A percentile compares a stretch with the other conserved stretches of the same genome.
These are phyloP conservation scores for Tetraselmis chui DNA, from an alignment of 139 green algal genomes.

Conservation along the genomic window DNA sequence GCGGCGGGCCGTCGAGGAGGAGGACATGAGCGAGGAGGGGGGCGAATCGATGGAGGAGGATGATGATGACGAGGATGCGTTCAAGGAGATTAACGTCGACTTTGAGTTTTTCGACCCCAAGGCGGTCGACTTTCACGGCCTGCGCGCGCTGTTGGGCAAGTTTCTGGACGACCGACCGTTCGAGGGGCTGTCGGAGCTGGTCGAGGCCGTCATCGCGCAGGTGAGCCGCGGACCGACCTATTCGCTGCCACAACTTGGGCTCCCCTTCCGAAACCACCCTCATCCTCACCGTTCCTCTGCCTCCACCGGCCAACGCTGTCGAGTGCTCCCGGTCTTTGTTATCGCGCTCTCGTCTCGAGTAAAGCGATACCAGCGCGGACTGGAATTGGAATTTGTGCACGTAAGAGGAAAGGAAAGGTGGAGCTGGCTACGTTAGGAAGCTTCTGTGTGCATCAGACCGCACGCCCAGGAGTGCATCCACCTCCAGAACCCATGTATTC, in stretches of 20 bases:
- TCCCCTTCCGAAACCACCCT: neutral
- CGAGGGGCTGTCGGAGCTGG: conserved; percentile 47
- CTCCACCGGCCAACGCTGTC: too few species aligned
- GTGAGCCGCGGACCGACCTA: conserved; percentile 7
- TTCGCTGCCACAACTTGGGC: neutral
- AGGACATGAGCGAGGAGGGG: neutral
- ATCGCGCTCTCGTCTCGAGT: too few species aligned
- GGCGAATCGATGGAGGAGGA: neutral
- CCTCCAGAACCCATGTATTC: too few species aligned
- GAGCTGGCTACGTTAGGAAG: too few species aligned
- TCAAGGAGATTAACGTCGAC: conserved; percentile 52
- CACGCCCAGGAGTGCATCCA: too few species aligned
- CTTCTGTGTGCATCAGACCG: too few species aligned
- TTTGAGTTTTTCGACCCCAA: conserved; percentile 84
- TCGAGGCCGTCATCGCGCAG: conserved; percentile 68
- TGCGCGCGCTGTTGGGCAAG: conserved; percentile 65
- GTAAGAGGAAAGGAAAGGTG: too few species aligned
- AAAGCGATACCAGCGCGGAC: too few species aligned
- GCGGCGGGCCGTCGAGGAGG: neutral
- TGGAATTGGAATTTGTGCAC: too few species aligned
- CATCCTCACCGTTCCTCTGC: neutral
- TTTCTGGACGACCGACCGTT: conserved; percentile 73
- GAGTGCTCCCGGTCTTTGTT: too few species aligned
- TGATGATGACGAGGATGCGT: neutral
- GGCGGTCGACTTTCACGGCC: conserved; percentile 79